Percentiles rank a stretch among this genome's conserved stretches.
Conservation (phyloP, 257 asterid species). For the Linderniella brevidens region DNA sequence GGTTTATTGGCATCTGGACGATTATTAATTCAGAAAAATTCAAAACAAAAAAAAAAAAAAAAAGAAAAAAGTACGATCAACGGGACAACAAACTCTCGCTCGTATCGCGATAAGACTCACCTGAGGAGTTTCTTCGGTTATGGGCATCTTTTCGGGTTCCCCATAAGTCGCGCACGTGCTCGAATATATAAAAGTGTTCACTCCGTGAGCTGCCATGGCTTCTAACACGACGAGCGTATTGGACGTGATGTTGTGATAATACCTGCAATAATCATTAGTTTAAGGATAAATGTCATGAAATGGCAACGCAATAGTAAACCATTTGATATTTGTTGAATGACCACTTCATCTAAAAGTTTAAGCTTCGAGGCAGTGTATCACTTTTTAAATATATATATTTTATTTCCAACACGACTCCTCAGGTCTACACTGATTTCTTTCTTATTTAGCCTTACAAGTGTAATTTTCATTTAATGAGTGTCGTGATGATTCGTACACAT, state of each 20-base stretch:
- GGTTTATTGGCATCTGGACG: slow-evolving; percentile 83
- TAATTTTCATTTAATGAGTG: too few relatives aligned
- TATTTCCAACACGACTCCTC: too few relatives aligned
- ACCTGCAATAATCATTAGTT: slow-evolving; percentile 30
- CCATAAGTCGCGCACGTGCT: slow-evolving; percentile 96
- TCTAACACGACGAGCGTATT: slow-evolving; percentile 68
- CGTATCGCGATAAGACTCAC: slow-evolving; percentile 15
- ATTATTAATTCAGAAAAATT: slow-evolving; percentile 7
- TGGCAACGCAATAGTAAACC: not conserved
- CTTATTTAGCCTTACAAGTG: too few relatives aligned
- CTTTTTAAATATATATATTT: too few relatives aligned
- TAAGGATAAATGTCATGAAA: not conserved
- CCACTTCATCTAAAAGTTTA: too few relatives aligned
- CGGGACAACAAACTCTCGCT: not conserved
- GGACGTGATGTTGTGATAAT: slow-evolving; percentile 90
- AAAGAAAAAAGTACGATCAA: not conserved
- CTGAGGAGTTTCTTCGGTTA: slow-evolving; percentile 68
- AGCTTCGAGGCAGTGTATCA: too few relatives aligned
- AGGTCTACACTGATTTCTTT: too few relatives aligned
- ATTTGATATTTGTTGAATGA: too few relatives aligned
- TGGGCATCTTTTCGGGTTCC: slow-evolving; percentile 85
- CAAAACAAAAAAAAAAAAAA: not conserved
- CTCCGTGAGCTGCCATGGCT: slow-evolving; percentile 62
- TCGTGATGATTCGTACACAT: too few relatives aligned
- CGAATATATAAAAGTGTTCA: slow-evolving; percentile 61